Conservation (phyloP, 495 filamentous ascomycete genomes). For the Talaromyces ruber region DNA sequence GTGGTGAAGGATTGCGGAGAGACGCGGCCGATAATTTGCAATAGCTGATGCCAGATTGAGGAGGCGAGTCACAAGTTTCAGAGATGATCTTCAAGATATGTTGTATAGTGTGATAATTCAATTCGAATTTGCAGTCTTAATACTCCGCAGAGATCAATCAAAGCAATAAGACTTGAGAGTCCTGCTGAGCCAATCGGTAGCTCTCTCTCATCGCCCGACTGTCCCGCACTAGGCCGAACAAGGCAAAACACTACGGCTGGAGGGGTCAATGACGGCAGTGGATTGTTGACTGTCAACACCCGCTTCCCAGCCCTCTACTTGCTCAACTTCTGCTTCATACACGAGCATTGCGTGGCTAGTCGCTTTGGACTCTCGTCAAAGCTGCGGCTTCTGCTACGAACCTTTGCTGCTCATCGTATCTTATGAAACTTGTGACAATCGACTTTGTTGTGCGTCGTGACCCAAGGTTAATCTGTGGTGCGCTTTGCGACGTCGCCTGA, state of each 20-base stretch:
- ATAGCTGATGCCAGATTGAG: constrained; percentile 42
- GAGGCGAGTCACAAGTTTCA: background rate
- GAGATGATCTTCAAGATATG: background rate
- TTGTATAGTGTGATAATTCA: background rate
- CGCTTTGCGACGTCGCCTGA: background rate
- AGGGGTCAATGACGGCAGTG: constrained; percentile 4
- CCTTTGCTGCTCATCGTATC: background rate
- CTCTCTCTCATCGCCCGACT: background rate
- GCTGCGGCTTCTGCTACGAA: background rate
- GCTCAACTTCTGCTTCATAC: background rate
- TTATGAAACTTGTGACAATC: background rate
- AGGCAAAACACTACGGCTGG: background rate
- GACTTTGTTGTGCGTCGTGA: constrained; percentile 8
- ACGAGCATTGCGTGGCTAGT: background rate
- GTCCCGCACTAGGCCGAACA: background rate
- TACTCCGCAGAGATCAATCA: too few relatives aligned
- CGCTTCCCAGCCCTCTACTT: background rate
- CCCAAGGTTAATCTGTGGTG: constrained; percentile 16
- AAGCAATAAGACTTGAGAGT: background rate
- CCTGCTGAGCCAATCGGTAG: background rate
- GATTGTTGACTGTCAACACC: background rate
- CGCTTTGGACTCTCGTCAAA: background rate
- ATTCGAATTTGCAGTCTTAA: too few relatives aligned
- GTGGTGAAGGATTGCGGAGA: constrained; percentile 27
- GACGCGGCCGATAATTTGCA: constrained; percentile 34